Conservation (phyloP, 306 rosid genomes). For the Cucumis melo region DNA sequence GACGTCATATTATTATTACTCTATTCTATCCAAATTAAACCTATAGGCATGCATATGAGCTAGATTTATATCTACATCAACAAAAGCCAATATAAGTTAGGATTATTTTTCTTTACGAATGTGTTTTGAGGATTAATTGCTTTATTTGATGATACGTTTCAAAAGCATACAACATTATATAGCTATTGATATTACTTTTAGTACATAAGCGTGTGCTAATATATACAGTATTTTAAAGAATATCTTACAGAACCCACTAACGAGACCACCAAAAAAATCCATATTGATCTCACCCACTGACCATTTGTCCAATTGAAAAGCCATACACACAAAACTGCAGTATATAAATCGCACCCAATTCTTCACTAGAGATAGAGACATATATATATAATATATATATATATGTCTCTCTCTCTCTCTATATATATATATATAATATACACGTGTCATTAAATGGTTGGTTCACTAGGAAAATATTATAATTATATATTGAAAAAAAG, state of each 20-base stretch:
- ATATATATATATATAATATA: no score
- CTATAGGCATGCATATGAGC: no score
- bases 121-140: neutral
- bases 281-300: neutral
- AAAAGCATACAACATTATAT: neutral
- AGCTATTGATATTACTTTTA: neutral
- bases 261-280: neutral
- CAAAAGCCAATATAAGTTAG: no score
- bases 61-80: no score
- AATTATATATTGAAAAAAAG: neutral
- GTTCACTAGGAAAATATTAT: neutral
- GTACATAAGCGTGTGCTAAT: neutral
- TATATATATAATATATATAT: no score
- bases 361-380: neutral
- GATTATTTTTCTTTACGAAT: no score
- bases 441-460: neutral
- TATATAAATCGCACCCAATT: neutral
- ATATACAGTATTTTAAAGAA: neutral
- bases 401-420: no score
- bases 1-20: no score
- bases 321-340: neutral
- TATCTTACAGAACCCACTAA: neutral
- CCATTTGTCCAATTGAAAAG: constrained; percentile 1
- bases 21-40: no score
- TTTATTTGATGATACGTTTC: neutral